These are phyloP conservation scores for Hansfordia pulvinata DNA, from an alignment of 2,329 filamentous ascomycete genomes.

Conservation along the genomic window DNA sequence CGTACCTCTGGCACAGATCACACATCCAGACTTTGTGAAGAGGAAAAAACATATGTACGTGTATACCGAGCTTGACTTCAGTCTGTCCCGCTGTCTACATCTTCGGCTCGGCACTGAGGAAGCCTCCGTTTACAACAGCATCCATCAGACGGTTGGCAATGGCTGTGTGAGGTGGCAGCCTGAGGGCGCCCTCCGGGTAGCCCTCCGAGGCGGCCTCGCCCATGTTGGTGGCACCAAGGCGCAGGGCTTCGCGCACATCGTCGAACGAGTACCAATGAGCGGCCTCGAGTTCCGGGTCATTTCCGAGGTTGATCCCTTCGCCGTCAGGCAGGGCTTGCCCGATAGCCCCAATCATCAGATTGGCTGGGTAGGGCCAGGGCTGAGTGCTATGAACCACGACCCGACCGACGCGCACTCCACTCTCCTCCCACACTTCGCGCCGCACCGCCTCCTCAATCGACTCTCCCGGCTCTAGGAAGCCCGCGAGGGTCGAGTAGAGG, in stretches of 20 bases:
- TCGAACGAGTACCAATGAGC: conserved; percentile 80
- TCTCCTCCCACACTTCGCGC: conserved; percentile 78
- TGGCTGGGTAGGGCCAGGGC: conserved; percentile 79
- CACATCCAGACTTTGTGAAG: too few species aligned
- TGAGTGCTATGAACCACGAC: conserved; percentile 76
- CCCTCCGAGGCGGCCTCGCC: conserved; percentile 49
- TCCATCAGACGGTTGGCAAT: conserved; percentile 84
- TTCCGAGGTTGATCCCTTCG: conserved; percentile 68
- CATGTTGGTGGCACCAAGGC: conserved; percentile 51
- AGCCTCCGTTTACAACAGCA: conserved; percentile 61
- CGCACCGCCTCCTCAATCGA: conserved; percentile 75
- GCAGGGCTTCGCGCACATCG: conserved; percentile 65
- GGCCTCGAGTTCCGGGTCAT: conserved; percentile 84
- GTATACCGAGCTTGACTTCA: too few species aligned
- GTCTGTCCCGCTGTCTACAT: too few species aligned
- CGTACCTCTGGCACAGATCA: too few species aligned
- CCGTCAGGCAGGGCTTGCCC: conserved; percentile 69
- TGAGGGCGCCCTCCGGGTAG: conserved; percentile 64
- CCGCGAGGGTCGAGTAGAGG: conserved; percentile 83
- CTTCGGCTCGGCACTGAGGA: conserved; percentile 41
- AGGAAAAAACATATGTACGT: too few species aligned
- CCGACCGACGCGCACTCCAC: conserved; percentile 60
- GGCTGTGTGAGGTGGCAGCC: conserved; percentile 72
- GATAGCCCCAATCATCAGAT: conserved; percentile 77
- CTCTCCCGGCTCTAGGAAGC: conserved; percentile 77